Base-by-base conservation (phyloP, 2,329 filamentous ascomycete genomes). In the Ophiocordyceps australis region DNA sequence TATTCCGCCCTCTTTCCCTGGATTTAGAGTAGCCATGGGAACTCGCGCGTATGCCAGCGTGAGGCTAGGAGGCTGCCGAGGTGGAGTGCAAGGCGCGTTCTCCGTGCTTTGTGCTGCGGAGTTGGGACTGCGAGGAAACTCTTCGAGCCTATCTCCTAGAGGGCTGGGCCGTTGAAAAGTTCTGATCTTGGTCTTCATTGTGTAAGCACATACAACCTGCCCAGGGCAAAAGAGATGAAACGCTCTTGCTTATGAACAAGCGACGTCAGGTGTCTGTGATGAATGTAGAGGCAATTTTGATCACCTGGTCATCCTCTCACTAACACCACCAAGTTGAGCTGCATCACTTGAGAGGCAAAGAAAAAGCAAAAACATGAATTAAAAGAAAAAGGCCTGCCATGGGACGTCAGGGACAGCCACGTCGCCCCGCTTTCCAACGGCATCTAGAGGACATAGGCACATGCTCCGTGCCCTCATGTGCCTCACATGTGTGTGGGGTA, bases 241-340 rank as follows among this genome's bases (percentile, higher is more conserved):
- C 69, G 43, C 59, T 66, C 40, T 79, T 91, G 55, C 72, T 67
- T 41, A 92, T 73, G 45, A 78, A 86, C 40, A 92, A 60, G 46
- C 83, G 74, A 61, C 80, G 80, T n/a, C 56, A 92, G 59, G 46
- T 80, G 78, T 52, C 75, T 91, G 61, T 80, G 80, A 60, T 80
- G 89, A 57, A 92, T 91, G 57, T 91, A 91, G 50, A 91, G 81
- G 45, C 79, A 91, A 53, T 91, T 78, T 62, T 89, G 75, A 30
- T 80, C 59, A 52, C 62, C n/a, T n/a, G n/a, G n/a, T n/a, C n/a
- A n/a, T n/a, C n/a, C n/a, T n/a, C n/a, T n/a, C n/a, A n/a, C n/a
- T n/a, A n/a, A n/a, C n/a, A n/a, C n/a, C n/a, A n/a, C n/a, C n/a
- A n/a, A 91, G 52, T 81, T 86, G 41, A 64, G 53, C 60, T 78